A percentile compares a stretch with the other conserved stretches of the same genome.
Conservation (phyloP, 805 yeast genomes). For the Saturnispora sekii region DNA sequence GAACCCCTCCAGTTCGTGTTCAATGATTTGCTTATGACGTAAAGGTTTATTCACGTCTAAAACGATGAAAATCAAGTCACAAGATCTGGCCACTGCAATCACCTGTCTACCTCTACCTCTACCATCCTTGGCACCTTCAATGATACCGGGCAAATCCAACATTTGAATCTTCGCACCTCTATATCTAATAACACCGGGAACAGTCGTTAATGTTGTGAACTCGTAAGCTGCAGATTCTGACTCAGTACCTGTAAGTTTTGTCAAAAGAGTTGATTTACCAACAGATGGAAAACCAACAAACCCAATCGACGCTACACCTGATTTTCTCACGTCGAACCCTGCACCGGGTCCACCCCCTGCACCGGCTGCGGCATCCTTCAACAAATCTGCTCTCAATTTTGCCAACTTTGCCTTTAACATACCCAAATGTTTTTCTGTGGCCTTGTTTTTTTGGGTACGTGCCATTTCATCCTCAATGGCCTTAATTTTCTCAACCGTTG, state of each 20-base stretch:
- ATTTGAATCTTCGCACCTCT: constrained; percentile 97
- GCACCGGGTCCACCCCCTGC: constrained; percentile 89
- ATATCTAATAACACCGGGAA: constrained; percentile 91
- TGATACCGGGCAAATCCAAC: constrained; percentile 85
- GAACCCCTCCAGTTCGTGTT: constrained; percentile 92
- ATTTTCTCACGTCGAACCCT: constrained; percentile 97
- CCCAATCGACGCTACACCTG: constrained; percentile 96
- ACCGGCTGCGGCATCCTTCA: constrained; percentile 57
- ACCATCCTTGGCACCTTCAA: constrained; percentile 88
- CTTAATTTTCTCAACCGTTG: constrained; percentile 66
- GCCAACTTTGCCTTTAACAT: constrained; percentile 95
- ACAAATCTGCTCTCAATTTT: constrained; percentile 82
- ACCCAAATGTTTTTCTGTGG: constrained; percentile 95
- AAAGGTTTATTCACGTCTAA: constrained; percentile 94
- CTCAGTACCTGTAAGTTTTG: constrained; percentile 88
- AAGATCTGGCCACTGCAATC: constrained; percentile 98
- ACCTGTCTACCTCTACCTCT: constrained; percentile 93
- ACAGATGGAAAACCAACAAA: constrained; percentile 98
- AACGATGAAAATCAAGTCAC: constrained; percentile 86
- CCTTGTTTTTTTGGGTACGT: constrained; percentile 94
- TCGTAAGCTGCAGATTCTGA: constrained; percentile 98
- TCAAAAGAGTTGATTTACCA: constrained; percentile 76
- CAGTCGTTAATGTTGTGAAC: constrained; percentile 94
- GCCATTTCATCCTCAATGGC: constrained; percentile 98
- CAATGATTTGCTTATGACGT: constrained; percentile 88